Conservation (phyloP, 306 rosid genomes). For the Rosa multiflora region DNA sequence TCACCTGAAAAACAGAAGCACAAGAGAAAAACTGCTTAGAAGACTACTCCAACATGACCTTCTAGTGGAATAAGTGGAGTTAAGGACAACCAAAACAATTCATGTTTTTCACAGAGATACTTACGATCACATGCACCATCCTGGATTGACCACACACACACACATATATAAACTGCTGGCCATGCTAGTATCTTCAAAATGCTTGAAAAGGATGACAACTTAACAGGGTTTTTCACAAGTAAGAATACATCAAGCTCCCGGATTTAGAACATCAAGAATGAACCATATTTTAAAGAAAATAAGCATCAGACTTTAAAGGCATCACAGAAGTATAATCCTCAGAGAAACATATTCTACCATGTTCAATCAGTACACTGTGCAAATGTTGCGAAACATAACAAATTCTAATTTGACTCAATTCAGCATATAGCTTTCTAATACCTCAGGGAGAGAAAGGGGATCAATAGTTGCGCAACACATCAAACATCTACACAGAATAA, state of each 20-base stretch:
- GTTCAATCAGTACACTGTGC: background rate
- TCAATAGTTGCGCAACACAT: background rate
- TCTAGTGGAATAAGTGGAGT: background rate
- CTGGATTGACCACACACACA: background rate
- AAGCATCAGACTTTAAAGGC: background rate
- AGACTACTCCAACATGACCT: background rate
- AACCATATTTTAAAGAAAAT: background rate
- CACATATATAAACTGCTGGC: background rate
- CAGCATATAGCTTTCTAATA: background rate
- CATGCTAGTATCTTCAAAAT: background rate
- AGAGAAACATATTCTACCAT: background rate
- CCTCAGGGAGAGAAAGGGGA: background rate
- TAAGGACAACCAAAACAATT: background rate
- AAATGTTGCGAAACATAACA: background rate
- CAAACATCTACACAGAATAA: background rate
- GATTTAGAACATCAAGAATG: background rate
- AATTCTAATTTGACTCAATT: background rate
- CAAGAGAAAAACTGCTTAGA: constrained; percentile 3
- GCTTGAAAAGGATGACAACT: background rate
- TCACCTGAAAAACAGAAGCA: constrained; percentile 39
- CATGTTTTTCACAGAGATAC: background rate
- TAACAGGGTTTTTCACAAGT: background rate
- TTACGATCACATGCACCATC: background rate
- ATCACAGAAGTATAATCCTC: background rate
- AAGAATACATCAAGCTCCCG: background rate